Evolutionary conservation across 139 green algal genomes (phyloP), one percentile per base, ranked within the genome.

Genomic region (Ulvella scutata): DNA sequence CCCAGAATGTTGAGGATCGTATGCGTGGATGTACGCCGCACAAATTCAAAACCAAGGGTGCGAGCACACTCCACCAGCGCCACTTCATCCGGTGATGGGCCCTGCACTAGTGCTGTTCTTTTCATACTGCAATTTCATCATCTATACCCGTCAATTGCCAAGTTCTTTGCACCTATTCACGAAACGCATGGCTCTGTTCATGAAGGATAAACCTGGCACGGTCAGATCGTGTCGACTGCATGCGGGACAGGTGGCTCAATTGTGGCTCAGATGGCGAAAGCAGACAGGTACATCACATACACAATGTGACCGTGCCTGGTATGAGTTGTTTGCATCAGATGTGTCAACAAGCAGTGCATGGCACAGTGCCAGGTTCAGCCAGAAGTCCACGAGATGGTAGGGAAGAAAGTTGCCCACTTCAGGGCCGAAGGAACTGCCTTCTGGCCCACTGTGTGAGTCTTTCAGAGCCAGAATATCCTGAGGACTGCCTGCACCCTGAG

Each of bases 71-170:
- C 84, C 73, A 99, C 93, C 59, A 99, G 84, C 4, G 94, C 94
- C 62, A 92, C 88, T 85, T 99, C 94, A 79, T 99, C 94, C 9
- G 94, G 94, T 0, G 90, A 97, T 0, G 90, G 80, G n/a, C 92
- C 90, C 88, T 94, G 84, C 17, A 74, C n/a, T n/a, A n/a, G n/a
- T n/a, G n/a, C n/a, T n/a, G n/a, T n/a, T n/a, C n/a, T n/a, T n/a
- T n/a, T n/a, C n/a, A n/a, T n/a, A n/a, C n/a, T n/a, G n/a, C n/a
- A n/a, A n/a, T n/a, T n/a, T n/a, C n/a, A n/a, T n/a, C n/a, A n/a
- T n/a, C n/a, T n/a, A n/a, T n/a, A n/a, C n/a, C n/a, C n/a, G n/a
- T n/a, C n/a, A n/a, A n/a, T n/a, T n/a, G n/a, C n/a, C n/a, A n/a
- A n/a, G n/a, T n/a, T n/a, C n/a, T n/a, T n/a, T n/a, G n/a, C n/a